phyloP scores from a whole-genome alignment of 2,329 filamentous ascomycete genomes.

The Aspergillus cejpii region DNA sequence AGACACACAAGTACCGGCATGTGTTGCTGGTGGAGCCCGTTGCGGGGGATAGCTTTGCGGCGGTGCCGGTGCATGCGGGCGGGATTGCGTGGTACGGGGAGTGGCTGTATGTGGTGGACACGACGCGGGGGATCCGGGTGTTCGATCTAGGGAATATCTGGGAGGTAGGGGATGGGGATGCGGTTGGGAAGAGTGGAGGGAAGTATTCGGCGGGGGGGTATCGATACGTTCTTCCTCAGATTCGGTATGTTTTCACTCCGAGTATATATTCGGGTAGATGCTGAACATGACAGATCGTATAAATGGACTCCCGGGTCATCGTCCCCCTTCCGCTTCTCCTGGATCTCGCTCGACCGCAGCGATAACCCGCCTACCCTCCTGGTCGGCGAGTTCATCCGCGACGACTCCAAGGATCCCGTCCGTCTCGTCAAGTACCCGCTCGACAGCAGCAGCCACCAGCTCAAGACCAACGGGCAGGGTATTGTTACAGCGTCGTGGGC shows the following conservation, averaged over 20 bases:
- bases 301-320: conserved; percentile 1
- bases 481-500: conserved; percentile 25
- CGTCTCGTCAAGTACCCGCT: conserved; percentile 30
- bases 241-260: conserved; percentile 19
- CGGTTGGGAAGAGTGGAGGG: conserved; percentile 27
- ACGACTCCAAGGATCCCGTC: conserved; percentile 16
- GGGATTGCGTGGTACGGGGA: conserved; percentile 36
- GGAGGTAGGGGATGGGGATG: conserved; percentile 29
- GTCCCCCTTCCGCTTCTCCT: conserved; percentile 32
- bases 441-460: conserved; percentile 23
- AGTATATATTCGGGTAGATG: neutral
- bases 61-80: conserved; percentile 32
- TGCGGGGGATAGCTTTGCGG: conserved; percentile 28
- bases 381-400: conserved; percentile 31
- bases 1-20: conserved; percentile 28
- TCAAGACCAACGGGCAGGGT: conserved; percentile 15
- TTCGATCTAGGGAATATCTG: conserved; percentile 36
- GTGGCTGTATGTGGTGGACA: conserved; percentile 34
- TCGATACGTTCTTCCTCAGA: conserved; percentile 33
- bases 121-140: conserved; percentile 30
- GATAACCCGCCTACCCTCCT: conserved; percentile 29
- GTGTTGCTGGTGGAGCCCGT: conserved; percentile 34
- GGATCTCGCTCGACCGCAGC: conserved; percentile 32
- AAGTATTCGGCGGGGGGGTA: conserved; percentile 30
- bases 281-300: neutral